A percentile compares a stretch with the other conserved stretches of the same genome.
These are phyloP conservation scores for Fusarium pseudonygamai DNA, from an alignment of 2,329 filamentous ascomycete species.

Conservation along the genomic window DNA sequence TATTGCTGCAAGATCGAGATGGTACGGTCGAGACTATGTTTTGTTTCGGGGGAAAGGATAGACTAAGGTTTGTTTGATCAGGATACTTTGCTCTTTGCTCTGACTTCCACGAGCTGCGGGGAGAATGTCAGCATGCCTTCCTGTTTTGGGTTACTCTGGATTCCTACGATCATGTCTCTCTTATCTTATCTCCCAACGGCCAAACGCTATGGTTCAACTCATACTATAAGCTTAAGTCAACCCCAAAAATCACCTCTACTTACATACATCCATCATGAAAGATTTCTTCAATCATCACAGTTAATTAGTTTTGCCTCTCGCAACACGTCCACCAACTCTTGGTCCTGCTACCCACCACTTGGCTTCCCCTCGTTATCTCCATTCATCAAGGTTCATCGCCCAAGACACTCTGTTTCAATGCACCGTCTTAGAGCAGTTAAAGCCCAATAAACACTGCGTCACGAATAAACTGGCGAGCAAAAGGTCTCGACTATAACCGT, in stretches of 20 bases:
- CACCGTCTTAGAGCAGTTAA: neutral
- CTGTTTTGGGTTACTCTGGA: neutral
- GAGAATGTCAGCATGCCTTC: slow-evolving; percentile 4
- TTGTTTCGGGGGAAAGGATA: neutral
- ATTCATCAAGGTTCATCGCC: neutral
- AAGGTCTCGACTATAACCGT: neutral
- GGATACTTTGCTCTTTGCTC: neutral
- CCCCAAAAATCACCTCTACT: neutral
- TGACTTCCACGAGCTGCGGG: neutral
- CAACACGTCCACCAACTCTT: too few relatives aligned
- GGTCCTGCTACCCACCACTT: neutral
- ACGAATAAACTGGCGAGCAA: neutral
- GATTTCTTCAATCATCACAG: accelerated
- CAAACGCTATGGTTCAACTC: neutral
- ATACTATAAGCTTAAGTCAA: neutral
- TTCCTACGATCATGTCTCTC: neutral
- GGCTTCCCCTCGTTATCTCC: neutral
- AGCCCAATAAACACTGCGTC: neutral
- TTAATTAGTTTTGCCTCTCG: neutral
- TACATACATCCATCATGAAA: too few relatives aligned
- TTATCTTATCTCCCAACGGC: neutral
- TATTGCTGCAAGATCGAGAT: neutral
- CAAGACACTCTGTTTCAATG: neutral
- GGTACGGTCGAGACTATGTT: neutral
- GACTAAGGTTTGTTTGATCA: neutral